Evolutionary conservation across 768 basidiomycete species (phyloP).

Genomic region (Rhodocollybia butyracea): DNA sequence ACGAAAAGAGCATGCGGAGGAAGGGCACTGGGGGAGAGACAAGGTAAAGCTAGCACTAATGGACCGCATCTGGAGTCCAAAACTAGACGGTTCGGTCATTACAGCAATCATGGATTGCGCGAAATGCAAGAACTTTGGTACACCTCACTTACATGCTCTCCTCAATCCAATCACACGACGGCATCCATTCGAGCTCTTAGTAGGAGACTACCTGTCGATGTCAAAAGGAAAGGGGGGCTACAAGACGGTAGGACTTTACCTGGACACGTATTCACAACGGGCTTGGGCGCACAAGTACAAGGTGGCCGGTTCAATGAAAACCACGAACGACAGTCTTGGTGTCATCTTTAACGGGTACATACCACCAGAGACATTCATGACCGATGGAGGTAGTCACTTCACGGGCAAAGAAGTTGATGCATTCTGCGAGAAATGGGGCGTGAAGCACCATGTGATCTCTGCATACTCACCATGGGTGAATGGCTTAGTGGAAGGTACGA

Average conservation of each 20-base stretch:
- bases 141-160: slow-evolving; percentile 17
- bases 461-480: no score
- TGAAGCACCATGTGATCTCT: no score
- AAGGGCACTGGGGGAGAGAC: slow-evolving; percentile 16
- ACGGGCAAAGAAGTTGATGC: slow-evolving; percentile 25
- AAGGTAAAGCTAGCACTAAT: slow-evolving; percentile 10
- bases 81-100: slow-evolving; percentile 19
- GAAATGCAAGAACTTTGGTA: slow-evolving; percentile 7
- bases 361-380: slow-evolving; percentile 22
- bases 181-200: slow-evolving; percentile 16
- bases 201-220: slow-evolving; percentile 13
- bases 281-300: slow-evolving; percentile 29
- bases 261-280: slow-evolving; percentile 28
- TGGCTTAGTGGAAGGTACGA: no score
- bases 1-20: not conserved
- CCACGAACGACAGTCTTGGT: slow-evolving; percentile 10
- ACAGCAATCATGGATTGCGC: slow-evolving; percentile 20
- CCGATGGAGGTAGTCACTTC: slow-evolving; percentile 22
- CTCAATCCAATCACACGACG: slow-evolving; percentile 26
- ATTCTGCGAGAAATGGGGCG: slow-evolving; percentile 25
- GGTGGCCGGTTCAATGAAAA: not conserved
- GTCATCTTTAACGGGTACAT: slow-evolving; percentile 21
- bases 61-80: slow-evolving; percentile 15
- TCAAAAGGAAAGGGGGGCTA: slow-evolving; percentile 5
- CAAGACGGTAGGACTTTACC: slow-evolving; percentile 18